Percentiles rank a stretch among this genome's conserved stretches.
phyloP scores from a whole-genome alignment of 1,139 yeast genomes.

The Candida sp. region DNA sequence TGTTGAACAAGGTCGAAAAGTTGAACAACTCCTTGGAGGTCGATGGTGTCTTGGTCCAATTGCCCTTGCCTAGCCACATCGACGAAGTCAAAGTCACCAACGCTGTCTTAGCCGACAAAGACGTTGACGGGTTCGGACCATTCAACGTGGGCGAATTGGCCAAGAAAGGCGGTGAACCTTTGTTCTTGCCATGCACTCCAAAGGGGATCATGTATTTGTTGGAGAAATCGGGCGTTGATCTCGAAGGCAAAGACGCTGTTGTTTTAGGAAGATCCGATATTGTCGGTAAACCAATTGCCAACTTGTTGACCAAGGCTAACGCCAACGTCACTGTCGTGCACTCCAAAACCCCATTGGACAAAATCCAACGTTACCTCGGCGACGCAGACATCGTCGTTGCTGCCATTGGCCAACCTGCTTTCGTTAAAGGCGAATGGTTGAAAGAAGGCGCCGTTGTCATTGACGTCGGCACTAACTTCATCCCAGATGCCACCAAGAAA shows the following conservation, averaged over 20 bases:
- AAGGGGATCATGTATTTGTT: constrained; percentile 88
- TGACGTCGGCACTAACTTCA: constrained; percentile 96
- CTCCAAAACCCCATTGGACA: constrained; percentile 63
- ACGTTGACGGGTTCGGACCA: constrained; percentile 96
- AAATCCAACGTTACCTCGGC: constrained; percentile 61
- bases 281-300: constrained; percentile 94
- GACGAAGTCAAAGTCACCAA: constrained; percentile 81
- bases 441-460: constrained; percentile 85
- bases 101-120: constrained; percentile 79
- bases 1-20: constrained; percentile 60
- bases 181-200: constrained; percentile 95
- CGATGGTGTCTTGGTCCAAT: constrained; percentile 90
- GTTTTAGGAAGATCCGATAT: constrained; percentile 97
- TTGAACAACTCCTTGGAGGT: constrained; percentile 73
- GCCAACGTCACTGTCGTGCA: constrained; percentile 90
- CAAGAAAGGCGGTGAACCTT: constrained; percentile 86
- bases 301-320: constrained; percentile 75
- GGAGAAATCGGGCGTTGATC: constrained; percentile 59
- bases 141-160: constrained; percentile 90
- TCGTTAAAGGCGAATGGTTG: constrained; percentile 89
- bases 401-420: constrained; percentile 87
- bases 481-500: constrained; percentile 76
- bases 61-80: constrained; percentile 86
- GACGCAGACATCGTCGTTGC: constrained; percentile 91
- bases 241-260: constrained; percentile 86